Base-by-base conservation (phyloP, 2,329 filamentous ascomycete species). In the Fusarium sp. region DNA sequence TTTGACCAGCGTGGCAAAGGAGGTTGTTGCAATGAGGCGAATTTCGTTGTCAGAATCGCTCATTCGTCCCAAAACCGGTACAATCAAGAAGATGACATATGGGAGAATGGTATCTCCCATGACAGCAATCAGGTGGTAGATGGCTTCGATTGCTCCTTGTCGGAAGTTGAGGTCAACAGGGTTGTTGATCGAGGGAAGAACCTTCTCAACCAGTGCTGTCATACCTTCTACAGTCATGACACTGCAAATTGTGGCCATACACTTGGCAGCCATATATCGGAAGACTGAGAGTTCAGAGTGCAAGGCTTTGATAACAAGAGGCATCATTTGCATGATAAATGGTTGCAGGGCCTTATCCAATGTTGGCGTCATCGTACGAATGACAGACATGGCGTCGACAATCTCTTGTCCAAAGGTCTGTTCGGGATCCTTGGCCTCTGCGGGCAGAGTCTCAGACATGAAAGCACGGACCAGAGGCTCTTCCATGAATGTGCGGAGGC, bases 1-100 rank as follows among this genome's bases (percentile, higher is more conserved):
- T 82, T 99, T 99, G 73, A 99, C 96, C 11, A 99, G 85, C 0
- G 96, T 98, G 4, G 96, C 96, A 78, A 99, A 99, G 3, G 96
- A 97, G 0, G 96, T 99, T 0, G 96, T 99, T 7, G 96, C 94
- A 60, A 99, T 92, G 10, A 98, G 87, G 58, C 96, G 92, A 58
- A 99, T 93, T 78, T 98, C 96, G 71, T 97, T 95, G 79, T 99
- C 95, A 0, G 95, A 97, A 80, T 99, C 96, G 78, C 96, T 98
- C 96, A 99, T 99, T 46, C 96, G 91, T 58, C 96, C 96, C 54
- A 99, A 87, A 7, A 99, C 96, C 17, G 96, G 96, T 15, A 98
- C 97, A 64, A 99, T 97, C 72, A 99, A 89, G 89, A 99, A 99
- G 76, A 99, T 98, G 70, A 99, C 96, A 77, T 99, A 99, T 6